Conservation (phyloP, 1,284 basidiomycete species). For the Papiliotrema nemorosa region DNA sequence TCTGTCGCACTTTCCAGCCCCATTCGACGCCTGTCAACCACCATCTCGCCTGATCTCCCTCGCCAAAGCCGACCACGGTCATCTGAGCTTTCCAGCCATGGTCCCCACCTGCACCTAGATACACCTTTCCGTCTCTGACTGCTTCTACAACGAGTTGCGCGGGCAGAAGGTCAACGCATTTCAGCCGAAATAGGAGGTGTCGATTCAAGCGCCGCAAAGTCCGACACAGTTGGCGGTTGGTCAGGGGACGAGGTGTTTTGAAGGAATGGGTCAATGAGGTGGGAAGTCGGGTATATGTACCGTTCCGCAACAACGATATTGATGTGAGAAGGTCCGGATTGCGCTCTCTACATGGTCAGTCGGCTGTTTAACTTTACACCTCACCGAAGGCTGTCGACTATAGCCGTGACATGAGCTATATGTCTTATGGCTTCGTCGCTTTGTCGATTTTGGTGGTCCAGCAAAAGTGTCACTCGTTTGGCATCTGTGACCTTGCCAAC, state of each 20-base stretch:
- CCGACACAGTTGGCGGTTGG: constrained; percentile 25
- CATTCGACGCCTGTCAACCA: constrained; percentile 44
- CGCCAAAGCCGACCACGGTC: constrained; percentile 37
- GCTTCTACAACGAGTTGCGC: constrained; percentile 33
- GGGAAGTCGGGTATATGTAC: constrained; percentile 37
- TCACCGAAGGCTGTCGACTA: constrained; percentile 38
- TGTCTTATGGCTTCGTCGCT: constrained; percentile 39
- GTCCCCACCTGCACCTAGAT: constrained; percentile 27
- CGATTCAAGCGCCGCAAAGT: constrained; percentile 34
- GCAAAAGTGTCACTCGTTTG: constrained; percentile 36
- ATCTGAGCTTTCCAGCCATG: constrained; percentile 37
- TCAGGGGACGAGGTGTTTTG: constrained; percentile 27
- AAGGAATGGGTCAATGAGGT: constrained; percentile 33
- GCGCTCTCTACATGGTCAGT: constrained; percentile 24
- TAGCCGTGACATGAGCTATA: constrained; percentile 28
- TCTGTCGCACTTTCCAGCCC: constrained; percentile 31
- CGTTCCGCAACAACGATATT: constrained; percentile 27
- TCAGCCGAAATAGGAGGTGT: constrained; percentile 38
- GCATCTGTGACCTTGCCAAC: constrained; percentile 43
- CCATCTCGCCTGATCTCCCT: constrained; percentile 34
- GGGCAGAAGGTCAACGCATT: constrained; percentile 41
- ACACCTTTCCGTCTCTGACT: constrained; percentile 36
- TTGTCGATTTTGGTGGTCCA: constrained; percentile 44
- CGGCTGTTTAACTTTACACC: constrained; percentile 1
- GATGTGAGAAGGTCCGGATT: constrained; percentile 45